A percentile compares a stretch with the other conserved stretches of the same genome.
Evolutionary conservation across 768 basidiomycete genomes (phyloP).

Genomic region (Agaricus sinodeliciosus): DNA sequence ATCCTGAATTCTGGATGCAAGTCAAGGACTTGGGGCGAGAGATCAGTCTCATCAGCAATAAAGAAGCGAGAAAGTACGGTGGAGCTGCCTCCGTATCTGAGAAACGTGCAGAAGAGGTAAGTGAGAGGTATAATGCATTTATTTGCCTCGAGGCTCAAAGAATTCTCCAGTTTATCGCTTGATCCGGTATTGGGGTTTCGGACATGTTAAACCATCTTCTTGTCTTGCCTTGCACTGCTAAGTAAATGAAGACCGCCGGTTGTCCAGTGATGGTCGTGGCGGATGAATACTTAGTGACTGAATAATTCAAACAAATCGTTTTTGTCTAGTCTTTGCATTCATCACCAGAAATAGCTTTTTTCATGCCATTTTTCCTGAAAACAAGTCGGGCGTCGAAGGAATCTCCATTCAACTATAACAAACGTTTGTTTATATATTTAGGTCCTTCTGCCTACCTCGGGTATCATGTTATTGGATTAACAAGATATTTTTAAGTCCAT

Average conservation of each 20-base stretch:
- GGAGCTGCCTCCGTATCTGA: constrained; percentile 54
- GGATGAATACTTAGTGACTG: too few relatives aligned
- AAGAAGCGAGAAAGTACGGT: constrained; percentile 56
- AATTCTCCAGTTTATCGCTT: not conserved
- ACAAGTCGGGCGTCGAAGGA: too few relatives aligned
- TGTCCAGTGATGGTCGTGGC: not conserved
- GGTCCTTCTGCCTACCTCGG: too few relatives aligned
- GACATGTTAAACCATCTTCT: not conserved
- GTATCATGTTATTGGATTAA: too few relatives aligned
- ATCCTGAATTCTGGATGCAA: constrained; percentile 60
- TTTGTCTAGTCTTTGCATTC: too few relatives aligned
- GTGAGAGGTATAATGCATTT: constrained; percentile 10
- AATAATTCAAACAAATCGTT: too few relatives aligned
- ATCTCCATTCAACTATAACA: too few relatives aligned
- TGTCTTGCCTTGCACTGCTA: not conserved
- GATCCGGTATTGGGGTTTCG: not conserved
- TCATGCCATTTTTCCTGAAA: too few relatives aligned
- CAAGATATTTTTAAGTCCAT: too few relatives aligned
- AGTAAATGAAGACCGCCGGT: too few relatives aligned
- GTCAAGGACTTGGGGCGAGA: constrained; percentile 42
- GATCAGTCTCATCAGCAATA: constrained; percentile 55
- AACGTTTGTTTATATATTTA: too few relatives aligned
- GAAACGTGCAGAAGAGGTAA: constrained; percentile 45
- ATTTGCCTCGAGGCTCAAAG: not conserved
- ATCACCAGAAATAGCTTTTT: too few relatives aligned